Conservation (phyloP, 2,329 filamentous ascomycete genomes). For the Stromatinia cepivora region DNA sequence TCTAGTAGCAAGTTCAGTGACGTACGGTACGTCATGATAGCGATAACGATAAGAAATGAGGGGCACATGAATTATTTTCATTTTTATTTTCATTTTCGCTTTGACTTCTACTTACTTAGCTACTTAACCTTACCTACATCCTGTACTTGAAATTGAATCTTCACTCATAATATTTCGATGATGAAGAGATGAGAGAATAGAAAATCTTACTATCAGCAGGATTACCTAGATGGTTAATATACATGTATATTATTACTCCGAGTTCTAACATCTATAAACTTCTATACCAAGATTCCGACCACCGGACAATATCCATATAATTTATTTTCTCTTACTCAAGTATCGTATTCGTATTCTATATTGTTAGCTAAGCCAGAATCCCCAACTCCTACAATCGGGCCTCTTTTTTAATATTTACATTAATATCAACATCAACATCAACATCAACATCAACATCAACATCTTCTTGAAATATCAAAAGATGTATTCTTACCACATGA, state of each 20-base stretch:
- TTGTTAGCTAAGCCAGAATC: no score
- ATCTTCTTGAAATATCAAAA: neutral
- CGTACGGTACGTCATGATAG: neutral
- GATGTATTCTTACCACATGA: neutral
- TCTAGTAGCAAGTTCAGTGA: neutral
- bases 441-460: neutral
- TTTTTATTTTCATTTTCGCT: neutral
- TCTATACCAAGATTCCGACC: neutral
- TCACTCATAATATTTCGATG: no score
- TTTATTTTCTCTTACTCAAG: neutral
- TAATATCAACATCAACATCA: neutral
- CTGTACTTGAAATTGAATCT: no score
- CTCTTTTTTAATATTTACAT: no score
- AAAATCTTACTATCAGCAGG: no score
- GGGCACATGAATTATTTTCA: neutral
- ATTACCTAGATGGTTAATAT: no score
- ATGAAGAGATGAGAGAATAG: no score
- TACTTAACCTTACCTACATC: no score
- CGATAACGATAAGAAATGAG: conserved; percentile 1
- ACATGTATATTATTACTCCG: no score
- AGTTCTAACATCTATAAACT: no score
- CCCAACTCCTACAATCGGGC: no score
- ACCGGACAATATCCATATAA: neutral
- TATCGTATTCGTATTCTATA: neutral
- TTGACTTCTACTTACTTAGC: neutral